Percentiles rank a stretch among this genome's conserved stretches.
Evolutionary conservation across 192 early-diverging fungal genomes (phyloP).

Genomic region (Linnemannia elongata): DNA sequence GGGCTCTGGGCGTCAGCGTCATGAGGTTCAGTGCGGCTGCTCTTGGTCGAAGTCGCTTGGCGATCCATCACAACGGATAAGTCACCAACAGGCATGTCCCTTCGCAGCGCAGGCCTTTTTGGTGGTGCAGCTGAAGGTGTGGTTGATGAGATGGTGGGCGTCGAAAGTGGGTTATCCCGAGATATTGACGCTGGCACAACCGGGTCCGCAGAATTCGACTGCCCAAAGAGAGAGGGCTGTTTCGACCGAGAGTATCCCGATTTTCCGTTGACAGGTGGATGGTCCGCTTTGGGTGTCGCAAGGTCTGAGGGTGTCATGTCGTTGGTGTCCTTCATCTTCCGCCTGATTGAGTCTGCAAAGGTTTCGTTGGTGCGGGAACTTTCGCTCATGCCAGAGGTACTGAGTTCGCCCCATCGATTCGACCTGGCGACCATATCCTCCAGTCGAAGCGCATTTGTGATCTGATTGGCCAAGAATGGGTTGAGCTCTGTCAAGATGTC

Average conservation of each 20-base stretch:
- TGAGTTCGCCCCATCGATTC: constrained; percentile 21
- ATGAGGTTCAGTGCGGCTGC: neutral
- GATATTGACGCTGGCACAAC: neutral
- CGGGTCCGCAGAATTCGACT: neutral
- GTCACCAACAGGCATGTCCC: neutral
- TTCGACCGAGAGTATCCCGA: neutral
- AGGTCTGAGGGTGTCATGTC: constrained; percentile 17
- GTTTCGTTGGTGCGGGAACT: constrained; percentile 22
- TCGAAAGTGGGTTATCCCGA: neutral
- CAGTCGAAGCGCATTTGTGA: constrained; percentile 34
- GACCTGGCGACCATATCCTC: constrained; percentile 36
- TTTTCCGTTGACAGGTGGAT: neutral
- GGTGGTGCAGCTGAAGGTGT: neutral
- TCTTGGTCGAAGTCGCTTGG: neutral
- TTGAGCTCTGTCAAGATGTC: constrained; percentile 51
- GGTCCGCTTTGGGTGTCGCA: neutral
- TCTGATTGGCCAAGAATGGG: constrained; percentile 62
- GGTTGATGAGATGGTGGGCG: neutral
- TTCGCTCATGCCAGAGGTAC: constrained; percentile 14
- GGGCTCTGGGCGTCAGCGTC: neutral
- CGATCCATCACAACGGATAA: neutral
- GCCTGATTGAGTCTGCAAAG: constrained; percentile 33
- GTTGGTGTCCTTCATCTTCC: constrained; percentile 36
- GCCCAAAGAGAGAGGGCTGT: neutral
- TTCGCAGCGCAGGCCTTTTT: neutral